Evolutionary conservation across 148 eudicot genomes (phyloP).

Genomic region (Oxyria digyna): DNA sequence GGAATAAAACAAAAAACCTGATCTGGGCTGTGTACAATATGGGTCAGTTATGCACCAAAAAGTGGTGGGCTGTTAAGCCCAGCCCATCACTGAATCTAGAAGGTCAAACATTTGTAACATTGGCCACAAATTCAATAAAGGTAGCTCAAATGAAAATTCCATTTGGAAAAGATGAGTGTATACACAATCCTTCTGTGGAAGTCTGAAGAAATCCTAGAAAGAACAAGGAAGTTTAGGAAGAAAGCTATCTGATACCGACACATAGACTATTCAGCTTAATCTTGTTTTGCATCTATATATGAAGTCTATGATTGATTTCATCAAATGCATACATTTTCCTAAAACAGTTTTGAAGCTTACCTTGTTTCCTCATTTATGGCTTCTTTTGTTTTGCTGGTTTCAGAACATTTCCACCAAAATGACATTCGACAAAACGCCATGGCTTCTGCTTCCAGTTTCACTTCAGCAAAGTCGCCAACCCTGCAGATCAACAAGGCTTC

Average conservation of each 20-base stretch:
- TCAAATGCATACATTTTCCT: not conserved
- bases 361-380: not conserved
- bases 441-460: not conserved
- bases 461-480: not conserved
- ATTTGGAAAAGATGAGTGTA: too few relatives aligned
- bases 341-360: not conserved
- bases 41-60: not conserved
- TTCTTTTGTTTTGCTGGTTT: not conserved
- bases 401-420: not conserved
- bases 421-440: not conserved
- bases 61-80: not conserved
- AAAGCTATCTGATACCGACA: not conserved
- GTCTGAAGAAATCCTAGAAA: not conserved
- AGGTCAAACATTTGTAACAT: not conserved
- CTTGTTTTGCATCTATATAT: not conserved
- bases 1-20: not conserved
- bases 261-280: not conserved
- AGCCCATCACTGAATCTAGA: slow-evolving; percentile 1
- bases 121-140: not conserved
- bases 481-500: not conserved
- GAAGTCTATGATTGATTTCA: not conserved
- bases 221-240: not conserved
- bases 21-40: not conserved
- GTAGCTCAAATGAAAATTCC: too few relatives aligned
- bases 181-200: not conserved